Evolutionary conservation across 208 protist species (phyloP).

Genomic region (Endotrypanum monterogeii): DNA sequence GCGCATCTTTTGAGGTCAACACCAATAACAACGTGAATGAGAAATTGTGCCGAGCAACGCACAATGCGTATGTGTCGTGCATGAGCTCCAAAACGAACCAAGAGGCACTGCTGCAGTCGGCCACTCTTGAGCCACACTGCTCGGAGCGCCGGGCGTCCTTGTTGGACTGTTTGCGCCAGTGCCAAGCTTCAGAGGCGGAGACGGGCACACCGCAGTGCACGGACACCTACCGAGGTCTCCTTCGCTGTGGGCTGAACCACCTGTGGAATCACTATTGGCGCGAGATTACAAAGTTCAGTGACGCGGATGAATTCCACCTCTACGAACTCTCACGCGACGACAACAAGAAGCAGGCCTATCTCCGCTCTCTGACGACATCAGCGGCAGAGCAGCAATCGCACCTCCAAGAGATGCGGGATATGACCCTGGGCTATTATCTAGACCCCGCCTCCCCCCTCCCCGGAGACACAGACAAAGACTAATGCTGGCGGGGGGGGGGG

Average conservation of each 20-base stretch:
- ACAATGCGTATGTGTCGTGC: conserved; percentile 65
- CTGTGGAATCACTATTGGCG: conserved; percentile 87
- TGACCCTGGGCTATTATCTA: conserved; percentile 35
- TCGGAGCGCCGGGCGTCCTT: conserved; percentile 30
- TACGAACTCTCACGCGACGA: conserved; percentile 82
- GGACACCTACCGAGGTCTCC: conserved; percentile 46
- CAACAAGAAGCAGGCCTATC: conserved; percentile 76
- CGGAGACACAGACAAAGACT: not conserved
- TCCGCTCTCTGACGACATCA: conserved; percentile 55
- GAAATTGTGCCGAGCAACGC: conserved; percentile 54
- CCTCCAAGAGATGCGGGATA: conserved; percentile 17
- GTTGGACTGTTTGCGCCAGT: conserved; percentile 59
- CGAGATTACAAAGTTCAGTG: conserved; percentile 67
- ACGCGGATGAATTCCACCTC: conserved; percentile 74
- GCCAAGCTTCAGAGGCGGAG: conserved; percentile 50
- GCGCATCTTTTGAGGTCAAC: conserved; percentile 61
- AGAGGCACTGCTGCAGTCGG: conserved; percentile 61
- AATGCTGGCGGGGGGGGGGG: not conserved
- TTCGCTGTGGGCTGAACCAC: conserved; percentile 87
- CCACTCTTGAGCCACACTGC: conserved; percentile 61
- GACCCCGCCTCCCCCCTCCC: conserved; percentile 28
- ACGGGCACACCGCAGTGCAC: conserved; percentile 67
- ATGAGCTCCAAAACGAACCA: conserved; percentile 70
- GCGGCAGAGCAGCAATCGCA: conserved; percentile 21
- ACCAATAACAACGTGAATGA: conserved; percentile 72